Conservation (phyloP, 768 basidiomycete species). For the Leucocoprinus sp. region DNA sequence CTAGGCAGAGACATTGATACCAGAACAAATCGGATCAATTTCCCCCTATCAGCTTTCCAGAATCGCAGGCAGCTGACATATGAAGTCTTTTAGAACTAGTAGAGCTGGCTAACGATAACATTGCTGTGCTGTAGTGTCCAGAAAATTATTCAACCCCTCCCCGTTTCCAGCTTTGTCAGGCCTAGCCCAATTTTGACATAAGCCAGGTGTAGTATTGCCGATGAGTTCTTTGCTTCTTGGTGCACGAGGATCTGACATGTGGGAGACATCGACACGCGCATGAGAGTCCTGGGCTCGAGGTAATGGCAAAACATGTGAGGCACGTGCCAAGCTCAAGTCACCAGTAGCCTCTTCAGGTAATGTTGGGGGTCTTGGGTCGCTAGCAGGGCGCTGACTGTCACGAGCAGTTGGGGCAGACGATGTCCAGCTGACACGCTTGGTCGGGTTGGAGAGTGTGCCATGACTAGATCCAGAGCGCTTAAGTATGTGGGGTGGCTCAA, state of each 20-base stretch:
- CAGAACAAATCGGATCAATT: too few relatives aligned
- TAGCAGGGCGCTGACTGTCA: not conserved
- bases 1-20: too few relatives aligned
- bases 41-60: too few relatives aligned
- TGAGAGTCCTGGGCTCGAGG: slow-evolving; percentile 4
- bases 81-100: too few relatives aligned
- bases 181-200: slow-evolving; percentile 6
- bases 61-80: too few relatives aligned
- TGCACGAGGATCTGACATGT: slow-evolving; percentile 8
- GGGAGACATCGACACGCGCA: slow-evolving; percentile 3
- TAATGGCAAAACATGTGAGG: not conserved
- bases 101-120: slow-evolving; percentile 1
- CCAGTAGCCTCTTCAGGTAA: not conserved
- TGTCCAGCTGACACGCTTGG: slow-evolving; percentile 24
- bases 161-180: slow-evolving; percentile 5
- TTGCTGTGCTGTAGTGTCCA: not conserved
- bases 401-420: slow-evolving; percentile 20
- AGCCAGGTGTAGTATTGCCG: not conserved
- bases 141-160: not conserved
- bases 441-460: slow-evolving; percentile 11
- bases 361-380: not conserved
- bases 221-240: not conserved
- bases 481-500: not conserved
- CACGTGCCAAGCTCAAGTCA: not conserved
- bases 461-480: slow-evolving; percentile 12